Evolutionary conservation across 2,329 filamentous ascomycete species (phyloP), one percentile per base, ranked within the genome.

Genomic region (Colletotrichum destructivum): DNA sequence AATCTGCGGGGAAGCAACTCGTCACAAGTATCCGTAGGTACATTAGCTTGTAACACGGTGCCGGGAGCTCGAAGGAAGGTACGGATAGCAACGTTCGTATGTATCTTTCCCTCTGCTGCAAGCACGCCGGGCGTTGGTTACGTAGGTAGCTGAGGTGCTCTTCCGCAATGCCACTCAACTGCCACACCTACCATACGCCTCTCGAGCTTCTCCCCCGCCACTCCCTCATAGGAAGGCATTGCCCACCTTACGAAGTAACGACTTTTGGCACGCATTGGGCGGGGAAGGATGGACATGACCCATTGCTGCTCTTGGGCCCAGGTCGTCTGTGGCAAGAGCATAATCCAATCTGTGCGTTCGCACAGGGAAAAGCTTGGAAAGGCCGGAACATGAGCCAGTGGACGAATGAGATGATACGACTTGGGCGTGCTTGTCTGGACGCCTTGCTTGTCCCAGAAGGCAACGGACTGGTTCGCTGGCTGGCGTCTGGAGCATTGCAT

Each of bases 1-100:
- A 69, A 64, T 69, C 65, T 72, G 69, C 54, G 69, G 69, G 69
- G 65, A 69, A 72, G 69, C 59, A 63, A 44, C 69, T 69, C 59
- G 65, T 54, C 65, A 72, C 69, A 69, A 61, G 59, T 40, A 64
- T 60, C 54, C 65, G 64, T 60, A 69, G 55, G 59, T 31, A 69
- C 65, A 63, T 60, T 69, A 72, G 65, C 59, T 59, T 72, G 69
- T 69, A 72, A 69, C 69, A 59, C 47, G 23, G 38, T 46, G 60
- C 59, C 52, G 69, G 49, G 65, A 69, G 61, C 35, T 38, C 35
- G 23, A 26, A 38, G 35, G 35, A 38, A 9, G 35, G 35, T 38
- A 38, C 35, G 35, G 35, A 38, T 38, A 38, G 35, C 35, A 38
- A 55, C 16, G 3, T 15, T 15, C 2, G 21, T 51, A 67, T 44